These are phyloP conservation scores for Chenopodium suecicum DNA, from an alignment of 148 eudicot species.

Conservation along the genomic window DNA sequence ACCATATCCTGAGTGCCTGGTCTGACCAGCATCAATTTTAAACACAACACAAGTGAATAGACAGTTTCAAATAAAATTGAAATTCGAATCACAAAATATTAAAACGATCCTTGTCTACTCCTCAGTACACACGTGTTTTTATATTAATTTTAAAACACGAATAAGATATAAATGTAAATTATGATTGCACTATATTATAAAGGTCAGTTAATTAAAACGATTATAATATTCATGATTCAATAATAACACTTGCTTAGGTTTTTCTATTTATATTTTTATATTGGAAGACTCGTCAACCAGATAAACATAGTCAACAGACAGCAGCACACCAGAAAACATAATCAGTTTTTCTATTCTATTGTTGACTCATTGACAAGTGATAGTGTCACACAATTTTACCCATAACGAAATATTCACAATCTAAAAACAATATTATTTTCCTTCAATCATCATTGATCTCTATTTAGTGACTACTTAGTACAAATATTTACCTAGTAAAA, in stretches of 20 bases:
- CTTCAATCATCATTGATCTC: neutral
- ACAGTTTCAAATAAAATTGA: neutral
- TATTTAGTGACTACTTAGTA: no score
- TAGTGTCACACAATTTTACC: neutral
- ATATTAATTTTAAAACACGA: neutral
- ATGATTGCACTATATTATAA: neutral
- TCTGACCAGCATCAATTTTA: neutral
- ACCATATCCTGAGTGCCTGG: neutral
- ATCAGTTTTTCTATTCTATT: neutral
- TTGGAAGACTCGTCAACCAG: neutral
- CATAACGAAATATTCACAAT: neutral
- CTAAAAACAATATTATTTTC: neutral
- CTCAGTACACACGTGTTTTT: neutral
- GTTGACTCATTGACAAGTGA: constrained; percentile 5
- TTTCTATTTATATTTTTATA: neutral
- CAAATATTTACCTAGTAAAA: neutral
- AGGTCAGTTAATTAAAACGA: neutral
- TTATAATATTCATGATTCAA: neutral
- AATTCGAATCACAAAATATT: neutral
- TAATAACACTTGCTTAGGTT: neutral
- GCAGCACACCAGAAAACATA: neutral
- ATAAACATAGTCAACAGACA: constrained; percentile 4
- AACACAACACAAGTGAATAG: neutral
- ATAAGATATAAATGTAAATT: neutral
- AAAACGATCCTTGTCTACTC: neutral